Evolutionary conservation across 768 basidiomycete genomes (phyloP).

Genomic region (Agrocybe chaxingu): DNA sequence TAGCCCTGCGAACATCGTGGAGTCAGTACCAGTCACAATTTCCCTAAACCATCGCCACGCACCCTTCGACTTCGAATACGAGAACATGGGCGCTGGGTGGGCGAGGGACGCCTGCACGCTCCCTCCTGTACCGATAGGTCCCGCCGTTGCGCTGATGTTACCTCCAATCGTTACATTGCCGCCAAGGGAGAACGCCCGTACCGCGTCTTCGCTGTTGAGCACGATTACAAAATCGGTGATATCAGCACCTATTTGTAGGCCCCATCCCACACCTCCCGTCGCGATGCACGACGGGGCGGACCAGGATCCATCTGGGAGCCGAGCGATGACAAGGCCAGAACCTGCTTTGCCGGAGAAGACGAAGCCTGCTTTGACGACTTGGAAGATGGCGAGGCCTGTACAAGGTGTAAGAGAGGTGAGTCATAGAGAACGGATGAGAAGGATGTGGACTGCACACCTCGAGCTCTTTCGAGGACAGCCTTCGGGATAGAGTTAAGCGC

Average conservation of each 20-base stretch:
- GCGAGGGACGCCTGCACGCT: slow-evolving; percentile 84
- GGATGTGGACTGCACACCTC: slow-evolving; percentile 49
- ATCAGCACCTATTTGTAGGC: slow-evolving; percentile 94
- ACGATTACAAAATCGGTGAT: slow-evolving; percentile 96
- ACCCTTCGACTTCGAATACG: slow-evolving; percentile 95
- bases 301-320: slow-evolving; percentile 94
- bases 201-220: slow-evolving; percentile 94
- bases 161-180: slow-evolving; percentile 97
- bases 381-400: slow-evolving; percentile 89
- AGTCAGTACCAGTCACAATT: neutral
- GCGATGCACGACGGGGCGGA: slow-evolving; percentile 97
- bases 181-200: slow-evolving; percentile 90
- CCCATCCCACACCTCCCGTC: slow-evolving; percentile 93
- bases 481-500: slow-evolving; percentile 95
- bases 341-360: slow-evolving; percentile 95
- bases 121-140: slow-evolving; percentile 93
- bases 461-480: slow-evolving; percentile 81
- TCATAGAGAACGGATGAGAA: neutral
- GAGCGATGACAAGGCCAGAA: slow-evolving; percentile 88
- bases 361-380: slow-evolving; percentile 91
- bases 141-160: slow-evolving; percentile 79
- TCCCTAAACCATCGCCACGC: slow-evolving; percentile 18
- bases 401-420: neutral
- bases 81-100: slow-evolving; percentile 96
- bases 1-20: slow-evolving; percentile 51